Evolutionary conservation across 176 grass and related monocot genomes (phyloP).

Genomic region (Lolium multiflorum): DNA sequence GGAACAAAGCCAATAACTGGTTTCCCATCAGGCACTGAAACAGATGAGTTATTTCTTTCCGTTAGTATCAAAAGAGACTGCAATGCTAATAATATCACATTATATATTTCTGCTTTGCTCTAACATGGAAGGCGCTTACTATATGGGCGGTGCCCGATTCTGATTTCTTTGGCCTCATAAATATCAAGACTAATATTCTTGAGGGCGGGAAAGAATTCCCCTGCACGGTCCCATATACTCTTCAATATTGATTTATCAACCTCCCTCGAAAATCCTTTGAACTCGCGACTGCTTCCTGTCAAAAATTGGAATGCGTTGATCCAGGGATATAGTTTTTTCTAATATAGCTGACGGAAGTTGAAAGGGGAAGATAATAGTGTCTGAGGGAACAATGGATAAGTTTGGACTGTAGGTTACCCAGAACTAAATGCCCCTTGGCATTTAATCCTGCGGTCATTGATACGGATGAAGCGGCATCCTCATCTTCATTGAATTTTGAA

Average conservation of each 20-base stretch:
- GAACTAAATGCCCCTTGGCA: slow-evolving; percentile 71
- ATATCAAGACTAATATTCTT: slow-evolving; percentile 66
- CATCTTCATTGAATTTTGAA: slow-evolving; percentile 46
- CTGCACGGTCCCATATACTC: slow-evolving; percentile 84
- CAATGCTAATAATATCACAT: slow-evolving; percentile 14
- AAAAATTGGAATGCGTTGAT: slow-evolving; percentile 14
- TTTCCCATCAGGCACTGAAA: slow-evolving; percentile 97
- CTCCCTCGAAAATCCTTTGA: slow-evolving; percentile 85
- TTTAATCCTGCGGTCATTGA: slow-evolving; percentile 89
- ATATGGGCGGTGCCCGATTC: slow-evolving; percentile 89
- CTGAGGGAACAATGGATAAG: slow-evolving; percentile 32
- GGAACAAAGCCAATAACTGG: slow-evolving; percentile 89
- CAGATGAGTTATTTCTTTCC: slow-evolving; percentile 26
- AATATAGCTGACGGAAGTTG: neutral
- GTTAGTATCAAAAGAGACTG: slow-evolving; percentile 13
- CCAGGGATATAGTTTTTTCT: neutral
- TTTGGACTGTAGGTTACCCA: slow-evolving; percentile 60
- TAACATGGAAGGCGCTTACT: slow-evolving; percentile 57
- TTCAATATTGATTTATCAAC: slow-evolving; percentile 76
- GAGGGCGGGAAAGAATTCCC: slow-evolving; percentile 81
- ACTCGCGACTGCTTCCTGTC: slow-evolving; percentile 95
- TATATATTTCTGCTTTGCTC: neutral
- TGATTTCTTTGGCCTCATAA: slow-evolving; percentile 61
- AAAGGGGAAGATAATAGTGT: slow-evolving; percentile 10
- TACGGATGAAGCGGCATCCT: slow-evolving; percentile 63